phyloP scores from a whole-genome alignment of 768 basidiomycete genomes.

The Tephrocybe sp. region DNA sequence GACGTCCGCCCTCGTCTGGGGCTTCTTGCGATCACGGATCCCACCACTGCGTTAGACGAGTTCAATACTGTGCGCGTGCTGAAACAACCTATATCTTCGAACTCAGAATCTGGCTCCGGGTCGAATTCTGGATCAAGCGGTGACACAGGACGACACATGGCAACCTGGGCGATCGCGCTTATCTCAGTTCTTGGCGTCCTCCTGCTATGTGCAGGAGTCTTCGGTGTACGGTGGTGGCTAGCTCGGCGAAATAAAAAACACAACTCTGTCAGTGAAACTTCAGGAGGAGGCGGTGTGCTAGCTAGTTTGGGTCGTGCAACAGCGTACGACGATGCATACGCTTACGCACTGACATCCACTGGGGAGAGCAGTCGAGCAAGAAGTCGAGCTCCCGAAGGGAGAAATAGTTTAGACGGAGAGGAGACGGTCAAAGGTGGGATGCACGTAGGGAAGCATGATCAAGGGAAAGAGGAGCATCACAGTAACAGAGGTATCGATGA shows the following conservation, averaged over 20 bases:
- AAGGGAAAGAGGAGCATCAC: slow-evolving; percentile 28
- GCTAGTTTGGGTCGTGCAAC: slow-evolving; percentile 2
- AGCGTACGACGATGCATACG: slow-evolving; percentile 31
- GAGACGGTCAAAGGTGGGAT: slow-evolving; percentile 32
- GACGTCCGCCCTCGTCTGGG: slow-evolving; percentile 51
- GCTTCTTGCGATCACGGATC: slow-evolving; percentile 62
- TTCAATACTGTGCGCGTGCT: slow-evolving; percentile 71
- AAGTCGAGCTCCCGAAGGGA: not conserved
- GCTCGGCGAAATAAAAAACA: slow-evolving; percentile 27
- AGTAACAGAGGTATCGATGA: slow-evolving; percentile 9
- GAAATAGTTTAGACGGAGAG: slow-evolving; percentile 1
- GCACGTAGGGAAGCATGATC: slow-evolving; percentile 39
- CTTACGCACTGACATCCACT: slow-evolving; percentile 36
- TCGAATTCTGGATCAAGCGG: slow-evolving; percentile 10
- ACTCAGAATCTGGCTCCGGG: not conserved
- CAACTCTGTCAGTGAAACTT: slow-evolving; percentile 24
- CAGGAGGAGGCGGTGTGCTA: slow-evolving; percentile 6
- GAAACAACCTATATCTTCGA: slow-evolving; percentile 47
- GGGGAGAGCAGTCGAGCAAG: slow-evolving; percentile 2
- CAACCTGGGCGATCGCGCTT: slow-evolving; percentile 63
- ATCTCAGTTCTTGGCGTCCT: slow-evolving; percentile 61
- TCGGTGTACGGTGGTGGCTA: slow-evolving; percentile 53
- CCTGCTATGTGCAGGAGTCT: slow-evolving; percentile 51
- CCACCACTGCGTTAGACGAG: slow-evolving; percentile 58
- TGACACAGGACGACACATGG: slow-evolving; percentile 32